Conservation (phyloP, 768 basidiomycete genomes). For the Neoboletus subvelutipes region DNA sequence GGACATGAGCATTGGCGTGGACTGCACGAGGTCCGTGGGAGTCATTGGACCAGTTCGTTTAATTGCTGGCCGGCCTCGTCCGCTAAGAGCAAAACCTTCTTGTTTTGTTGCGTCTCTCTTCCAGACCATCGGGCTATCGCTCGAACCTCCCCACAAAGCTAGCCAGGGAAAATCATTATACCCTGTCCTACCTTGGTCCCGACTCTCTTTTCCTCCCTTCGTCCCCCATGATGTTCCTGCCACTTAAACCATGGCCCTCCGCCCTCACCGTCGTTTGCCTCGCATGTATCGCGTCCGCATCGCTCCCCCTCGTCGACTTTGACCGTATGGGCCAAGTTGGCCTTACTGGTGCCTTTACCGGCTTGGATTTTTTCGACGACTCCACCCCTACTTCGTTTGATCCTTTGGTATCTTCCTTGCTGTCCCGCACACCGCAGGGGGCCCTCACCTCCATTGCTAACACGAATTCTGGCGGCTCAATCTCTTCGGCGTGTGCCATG, state of each 20-base stretch:
- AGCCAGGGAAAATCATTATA: constrained; percentile 7
- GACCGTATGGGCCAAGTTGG: constrained; percentile 89
- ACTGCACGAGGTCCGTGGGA: constrained; percentile 16
- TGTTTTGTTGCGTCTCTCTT: not conserved
- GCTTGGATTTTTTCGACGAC: constrained; percentile 73
- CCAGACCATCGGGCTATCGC: not conserved
- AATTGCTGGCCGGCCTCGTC: not conserved
- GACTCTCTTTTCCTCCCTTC: constrained; percentile 4
- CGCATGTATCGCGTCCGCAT: constrained; percentile 29
- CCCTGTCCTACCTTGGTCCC: constrained; percentile 5
- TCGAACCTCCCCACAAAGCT: not conserved
- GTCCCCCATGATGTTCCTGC: constrained; percentile 4
- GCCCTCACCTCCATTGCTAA: constrained; percentile 67
- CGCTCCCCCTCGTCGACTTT: constrained; percentile 63
- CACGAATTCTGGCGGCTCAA: constrained; percentile 77
- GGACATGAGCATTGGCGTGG: not conserved
- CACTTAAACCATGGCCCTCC: constrained; percentile 23
- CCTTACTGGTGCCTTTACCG: constrained; percentile 84
- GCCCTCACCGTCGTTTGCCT: constrained; percentile 23
- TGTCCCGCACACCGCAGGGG: constrained; percentile 65
- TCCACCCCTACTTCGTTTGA: constrained; percentile 60
- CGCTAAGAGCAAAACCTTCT: not conserved
- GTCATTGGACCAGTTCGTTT: constrained; percentile 26
- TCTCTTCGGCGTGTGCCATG: constrained; percentile 72
- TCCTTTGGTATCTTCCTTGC: constrained; percentile 67